A percentile compares a stretch with the other conserved stretches of the same genome.
Conservation (phyloP, 2,329 filamentous ascomycete genomes). For the Orbilia oligospora region DNA sequence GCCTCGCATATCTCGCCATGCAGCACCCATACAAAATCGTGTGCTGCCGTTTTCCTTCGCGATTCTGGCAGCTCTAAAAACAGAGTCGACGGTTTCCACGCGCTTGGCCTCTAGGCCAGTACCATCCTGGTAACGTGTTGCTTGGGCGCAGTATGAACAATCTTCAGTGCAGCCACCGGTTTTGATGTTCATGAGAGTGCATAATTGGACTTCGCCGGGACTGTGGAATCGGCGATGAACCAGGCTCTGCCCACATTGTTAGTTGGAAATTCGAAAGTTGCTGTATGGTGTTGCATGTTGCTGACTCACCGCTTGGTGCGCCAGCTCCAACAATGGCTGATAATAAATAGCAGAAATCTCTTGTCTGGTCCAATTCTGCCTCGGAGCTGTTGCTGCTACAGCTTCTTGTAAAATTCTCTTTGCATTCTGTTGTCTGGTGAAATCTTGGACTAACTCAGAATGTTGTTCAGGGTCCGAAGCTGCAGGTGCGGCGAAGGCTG, state of each 20-base stretch:
- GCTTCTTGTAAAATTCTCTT: slow-evolving; percentile 68
- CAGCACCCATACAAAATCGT: slow-evolving; percentile 94
- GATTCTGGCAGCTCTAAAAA: slow-evolving; percentile 81
- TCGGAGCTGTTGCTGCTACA: slow-evolving; percentile 74
- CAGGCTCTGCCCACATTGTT: slow-evolving; percentile 73
- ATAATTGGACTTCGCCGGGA: slow-evolving; percentile 87
- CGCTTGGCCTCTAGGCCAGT: slow-evolving; percentile 85
- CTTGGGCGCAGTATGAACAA: slow-evolving; percentile 93
- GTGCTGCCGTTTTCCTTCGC: slow-evolving; percentile 89
- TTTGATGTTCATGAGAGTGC: slow-evolving; percentile 97
- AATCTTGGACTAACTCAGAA: not conserved
- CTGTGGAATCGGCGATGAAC: slow-evolving; percentile 89
- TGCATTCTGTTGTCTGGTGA: not conserved
- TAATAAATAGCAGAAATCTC: slow-evolving; percentile 87
- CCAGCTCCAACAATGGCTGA: slow-evolving; percentile 83
- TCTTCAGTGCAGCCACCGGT: slow-evolving; percentile 93
- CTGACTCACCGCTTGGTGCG: slow-evolving; percentile 77
- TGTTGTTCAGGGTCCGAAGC: not conserved
- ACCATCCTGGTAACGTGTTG: slow-evolving; percentile 76
- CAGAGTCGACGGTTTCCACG: slow-evolving; percentile 83
- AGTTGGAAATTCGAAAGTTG: slow-evolving; percentile 6
- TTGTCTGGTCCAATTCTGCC: slow-evolving; percentile 83
- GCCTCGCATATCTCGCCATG: slow-evolving; percentile 94
- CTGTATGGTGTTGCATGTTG: slow-evolving; percentile 40
- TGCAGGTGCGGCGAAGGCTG: not conserved